Conservation (phyloP, 345 rosid species). For the Euclidium syriacum region DNA sequence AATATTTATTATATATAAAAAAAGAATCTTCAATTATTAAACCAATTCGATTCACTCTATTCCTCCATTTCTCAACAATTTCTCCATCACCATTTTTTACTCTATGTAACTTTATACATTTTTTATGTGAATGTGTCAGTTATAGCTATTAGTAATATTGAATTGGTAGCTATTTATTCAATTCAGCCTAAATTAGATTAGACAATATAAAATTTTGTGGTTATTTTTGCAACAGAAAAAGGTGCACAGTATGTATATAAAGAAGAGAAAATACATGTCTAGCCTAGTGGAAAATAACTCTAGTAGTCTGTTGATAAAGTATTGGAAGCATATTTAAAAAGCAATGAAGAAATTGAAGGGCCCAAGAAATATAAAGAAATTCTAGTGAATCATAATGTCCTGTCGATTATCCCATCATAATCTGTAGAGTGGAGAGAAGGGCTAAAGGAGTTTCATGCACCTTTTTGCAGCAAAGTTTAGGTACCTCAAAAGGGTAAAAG, state of each 20-base stretch:
- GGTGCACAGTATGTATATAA: not conserved
- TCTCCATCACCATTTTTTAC: too few relatives aligned
- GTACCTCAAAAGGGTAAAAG: constrained; percentile 29
- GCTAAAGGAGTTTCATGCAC: constrained; percentile 19
- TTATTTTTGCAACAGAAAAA: constrained; percentile 2
- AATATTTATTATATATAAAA: too few relatives aligned
- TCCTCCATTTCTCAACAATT: too few relatives aligned
- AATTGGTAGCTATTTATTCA: not conserved
- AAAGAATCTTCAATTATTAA: too few relatives aligned
- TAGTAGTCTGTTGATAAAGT: constrained; percentile 6
- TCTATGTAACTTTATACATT: too few relatives aligned
- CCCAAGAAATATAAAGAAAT: constrained; percentile 24
- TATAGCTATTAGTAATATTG: too few relatives aligned
- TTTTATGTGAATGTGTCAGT: too few relatives aligned
- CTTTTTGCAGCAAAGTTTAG: constrained; percentile 34
- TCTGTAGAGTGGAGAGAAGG: constrained; percentile 26
- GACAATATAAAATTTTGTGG: not conserved
- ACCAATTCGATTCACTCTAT: too few relatives aligned
- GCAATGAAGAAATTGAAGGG: constrained; percentile 21
- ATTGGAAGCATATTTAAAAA: constrained; percentile 22
- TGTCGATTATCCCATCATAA: constrained; percentile 29
- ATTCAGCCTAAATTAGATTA: not conserved
- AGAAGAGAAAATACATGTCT: constrained; percentile 9
- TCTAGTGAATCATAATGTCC: constrained; percentile 22
- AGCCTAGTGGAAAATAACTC: constrained; percentile 6